These are phyloP conservation scores for Arthrocladium fulminans DNA, from an alignment of 2,329 filamentous ascomycete species.

Conservation along the genomic window DNA sequence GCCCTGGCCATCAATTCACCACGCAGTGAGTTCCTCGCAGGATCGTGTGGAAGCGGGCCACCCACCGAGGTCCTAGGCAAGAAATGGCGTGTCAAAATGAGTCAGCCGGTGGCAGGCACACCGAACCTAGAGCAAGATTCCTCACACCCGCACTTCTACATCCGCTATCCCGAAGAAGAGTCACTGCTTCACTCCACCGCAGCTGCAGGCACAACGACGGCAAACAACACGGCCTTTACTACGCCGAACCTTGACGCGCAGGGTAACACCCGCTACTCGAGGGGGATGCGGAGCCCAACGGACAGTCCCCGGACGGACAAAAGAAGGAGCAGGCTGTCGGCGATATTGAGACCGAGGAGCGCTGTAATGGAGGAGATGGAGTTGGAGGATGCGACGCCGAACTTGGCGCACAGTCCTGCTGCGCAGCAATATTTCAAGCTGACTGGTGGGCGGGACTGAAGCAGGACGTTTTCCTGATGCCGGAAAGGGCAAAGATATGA, in stretches of 20 bases:
- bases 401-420: slow-evolving; percentile 8
- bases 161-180: slow-evolving; percentile 13
- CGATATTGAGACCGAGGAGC: neutral
- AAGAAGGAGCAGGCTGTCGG: neutral
- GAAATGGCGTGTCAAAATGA: slow-evolving; percentile 36
- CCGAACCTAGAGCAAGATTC: neutral
- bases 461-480: no score
- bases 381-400: neutral
- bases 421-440: slow-evolving; percentile 8
- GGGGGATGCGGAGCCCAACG: neutral
- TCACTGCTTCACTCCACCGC: neutral
- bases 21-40: slow-evolving; percentile 42
- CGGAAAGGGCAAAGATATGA: no score
- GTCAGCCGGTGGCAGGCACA: slow-evolving; percentile 35
- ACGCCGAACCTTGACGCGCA: neutral
- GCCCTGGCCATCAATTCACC: slow-evolving; percentile 60
- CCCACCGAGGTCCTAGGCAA: slow-evolving; percentile 41
- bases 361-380: neutral
- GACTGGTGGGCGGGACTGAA: slow-evolving; percentile 1
- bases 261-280: neutral
- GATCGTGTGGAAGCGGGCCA: slow-evolving; percentile 50
- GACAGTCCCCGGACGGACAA: neutral
- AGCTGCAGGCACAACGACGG: neutral
- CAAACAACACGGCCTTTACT: neutral
- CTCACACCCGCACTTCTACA: slow-evolving; percentile 17